A percentile compares a stretch with the other conserved stretches of the same genome.
These are phyloP conservation scores for Penicillium aurantiogriseum DNA, from an alignment of 2,329 filamentous ascomycete genomes.

Conservation along the genomic window DNA sequence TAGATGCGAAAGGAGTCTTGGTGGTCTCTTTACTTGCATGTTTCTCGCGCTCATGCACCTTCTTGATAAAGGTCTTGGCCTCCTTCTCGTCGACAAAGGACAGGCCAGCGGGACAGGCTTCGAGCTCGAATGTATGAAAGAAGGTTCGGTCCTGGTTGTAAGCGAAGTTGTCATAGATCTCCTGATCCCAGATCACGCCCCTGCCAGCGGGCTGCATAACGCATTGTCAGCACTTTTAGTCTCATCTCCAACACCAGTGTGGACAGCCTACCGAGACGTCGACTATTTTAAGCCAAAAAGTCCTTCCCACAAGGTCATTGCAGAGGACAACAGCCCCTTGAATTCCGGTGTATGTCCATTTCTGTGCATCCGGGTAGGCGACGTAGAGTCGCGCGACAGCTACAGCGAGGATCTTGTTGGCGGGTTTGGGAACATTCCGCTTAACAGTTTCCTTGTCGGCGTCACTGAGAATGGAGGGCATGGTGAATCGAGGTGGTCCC, in stretches of 20 bases:
- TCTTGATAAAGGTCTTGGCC: constrained; percentile 94
- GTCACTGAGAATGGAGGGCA: constrained; percentile 73
- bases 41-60: constrained; percentile 94
- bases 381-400: constrained; percentile 92
- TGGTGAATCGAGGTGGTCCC: constrained; percentile 28
- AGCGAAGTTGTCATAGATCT: constrained; percentile 90
- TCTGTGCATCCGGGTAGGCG: constrained; percentile 77
- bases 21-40: constrained; percentile 86
- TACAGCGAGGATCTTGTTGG: constrained; percentile 96
- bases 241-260: background rate
- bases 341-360: constrained; percentile 92
- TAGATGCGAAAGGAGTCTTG: constrained; percentile 67
- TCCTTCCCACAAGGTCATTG: constrained; percentile 91
- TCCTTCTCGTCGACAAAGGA: constrained; percentile 98
- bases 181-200: constrained; percentile 95
- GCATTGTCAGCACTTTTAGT: constrained; percentile 7
- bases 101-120: constrained; percentile 83
- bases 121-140: constrained; percentile 95
- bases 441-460: constrained; percentile 97
- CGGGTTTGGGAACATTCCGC: constrained; percentile 85
- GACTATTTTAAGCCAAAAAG: constrained; percentile 96
- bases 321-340: constrained; percentile 89
- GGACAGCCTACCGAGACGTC: constrained; percentile 76
- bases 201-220: constrained; percentile 64
- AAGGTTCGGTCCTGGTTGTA: constrained; percentile 98